phyloP scores from a whole-genome alignment of 2,329 filamentous ascomycete species.

The Trichoderma asperellum region DNA sequence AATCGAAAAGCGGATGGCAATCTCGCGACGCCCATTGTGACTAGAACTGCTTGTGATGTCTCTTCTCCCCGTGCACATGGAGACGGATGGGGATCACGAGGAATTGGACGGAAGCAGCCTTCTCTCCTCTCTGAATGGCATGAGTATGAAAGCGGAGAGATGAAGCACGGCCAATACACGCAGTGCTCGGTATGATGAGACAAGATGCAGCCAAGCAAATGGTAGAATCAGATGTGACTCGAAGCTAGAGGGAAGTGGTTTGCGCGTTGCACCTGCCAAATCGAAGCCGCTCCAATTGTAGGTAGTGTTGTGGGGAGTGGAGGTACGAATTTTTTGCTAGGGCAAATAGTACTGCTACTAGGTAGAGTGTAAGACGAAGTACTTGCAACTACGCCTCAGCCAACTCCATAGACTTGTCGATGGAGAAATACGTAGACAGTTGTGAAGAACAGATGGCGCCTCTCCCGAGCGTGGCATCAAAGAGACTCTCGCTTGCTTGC shows the following conservation, averaged over 20 bases:
- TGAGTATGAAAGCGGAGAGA: slow-evolving; percentile 13
- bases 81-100: not conserved
- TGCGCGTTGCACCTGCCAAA: not conserved
- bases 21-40: not conserved
- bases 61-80: not conserved
- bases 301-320: not conserved
- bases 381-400: not conserved
- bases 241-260: not conserved
- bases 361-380: not conserved
- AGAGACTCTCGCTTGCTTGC: not conserved
- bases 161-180: not conserved
- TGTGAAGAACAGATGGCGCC: not conserved
- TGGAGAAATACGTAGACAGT: not conserved
- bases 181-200: not conserved
- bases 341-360: not conserved
- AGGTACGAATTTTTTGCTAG: not conserved
- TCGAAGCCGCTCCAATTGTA: not conserved
- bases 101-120: slow-evolving; percentile 7
- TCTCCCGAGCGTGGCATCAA: not conserved
- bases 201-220: not conserved
- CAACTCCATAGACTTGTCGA: not conserved
- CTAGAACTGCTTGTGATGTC: not conserved
- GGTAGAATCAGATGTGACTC: not conserved
- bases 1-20: not conserved
- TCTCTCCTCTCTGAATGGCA: not conserved